Evolutionary conservation across 2,329 filamentous ascomycete genomes (phyloP), one percentile per base, ranked within the genome.

Genomic region (Elsinoe necatrix): DNA sequence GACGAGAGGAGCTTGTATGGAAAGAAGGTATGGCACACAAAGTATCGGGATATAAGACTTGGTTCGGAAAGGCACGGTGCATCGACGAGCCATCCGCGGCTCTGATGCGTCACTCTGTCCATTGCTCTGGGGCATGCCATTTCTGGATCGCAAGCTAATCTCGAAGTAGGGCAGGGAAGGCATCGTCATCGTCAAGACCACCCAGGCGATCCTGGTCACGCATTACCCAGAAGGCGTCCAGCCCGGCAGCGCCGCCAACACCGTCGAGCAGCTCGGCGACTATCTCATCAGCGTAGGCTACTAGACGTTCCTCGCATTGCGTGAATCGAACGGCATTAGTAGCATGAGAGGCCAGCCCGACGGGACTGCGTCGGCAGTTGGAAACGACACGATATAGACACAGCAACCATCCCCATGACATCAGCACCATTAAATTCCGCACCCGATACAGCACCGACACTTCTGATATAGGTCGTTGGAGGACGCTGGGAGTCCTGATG

Each of bases 161-260:
- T 9, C 18, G 25, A 16, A 14, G 27, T 61, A 88, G 85, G 89
- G 87, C 65, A 88, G 85, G 70, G 82, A 85, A 69, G 93, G 93
- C 63, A 75, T 95, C 67, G 79, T 86, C 69, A 82, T 93, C 66
- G 84, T 85, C 74, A 95, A 95, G 80, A 95, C 92, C 67, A 85
- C 80, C 68, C 86, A 95, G 75, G 89, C 90, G 64, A 84, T 97
- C 71, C 82, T 98, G 69, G 75, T 98, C 70, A 87, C 83, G 64
- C 89, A 95, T 78, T 89, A 97, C 79, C 79, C 78, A 63, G 89
- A 95, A 71, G 71, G 72, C 61, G 76, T 84, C 64, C 79, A 87
- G 71, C 87, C 87, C 54, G 84, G 88, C 69, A 85, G 86, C 71
- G 84, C 89, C 61, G 84, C 84, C 66, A 81, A 81, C 70, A 88